Evolutionary conservation across 345 rosid species (phyloP).

Genomic region (Acer yangbiense): DNA sequence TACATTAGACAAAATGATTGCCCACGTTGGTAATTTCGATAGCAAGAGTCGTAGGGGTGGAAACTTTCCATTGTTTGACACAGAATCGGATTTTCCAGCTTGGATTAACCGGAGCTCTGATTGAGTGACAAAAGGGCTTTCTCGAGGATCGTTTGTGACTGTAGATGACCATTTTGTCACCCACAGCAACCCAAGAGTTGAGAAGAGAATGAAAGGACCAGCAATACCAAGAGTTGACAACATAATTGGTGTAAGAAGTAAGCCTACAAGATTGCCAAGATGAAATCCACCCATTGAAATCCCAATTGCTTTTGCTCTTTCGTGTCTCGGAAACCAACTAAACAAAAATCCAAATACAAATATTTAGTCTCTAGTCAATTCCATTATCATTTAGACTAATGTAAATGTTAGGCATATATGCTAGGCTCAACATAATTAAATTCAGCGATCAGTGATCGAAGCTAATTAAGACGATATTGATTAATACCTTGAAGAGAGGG

Average conservation of each 20-base stretch:
- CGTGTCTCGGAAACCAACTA: conserved; percentile 86
- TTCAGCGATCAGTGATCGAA: too few relatives aligned
- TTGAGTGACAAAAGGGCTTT: conserved; percentile 55
- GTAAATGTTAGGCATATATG: background rate
- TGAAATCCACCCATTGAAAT: conserved; percentile 97
- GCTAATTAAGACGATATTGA: background rate
- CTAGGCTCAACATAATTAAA: too few relatives aligned
- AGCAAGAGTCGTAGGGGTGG: conserved; percentile 60
- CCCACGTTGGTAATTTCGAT: conserved; percentile 85
- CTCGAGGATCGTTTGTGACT: conserved; percentile 67
- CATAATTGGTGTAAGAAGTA: conserved; percentile 80
- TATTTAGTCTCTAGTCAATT: background rate
- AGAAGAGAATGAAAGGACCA: conserved; percentile 82
- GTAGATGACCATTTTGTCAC: conserved; percentile 55
- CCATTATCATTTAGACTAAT: background rate
- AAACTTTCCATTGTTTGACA: conserved; percentile 27
- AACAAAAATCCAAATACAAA: background rate
- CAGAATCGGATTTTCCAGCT: conserved; percentile 59
- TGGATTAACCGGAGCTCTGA: conserved; percentile 73
- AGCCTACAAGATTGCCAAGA: conserved; percentile 86
- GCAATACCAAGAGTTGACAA: conserved; percentile 64
- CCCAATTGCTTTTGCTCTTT: conserved; percentile 91
- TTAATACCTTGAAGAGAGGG: conserved; percentile 69
- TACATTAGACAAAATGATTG: conserved; percentile 79
- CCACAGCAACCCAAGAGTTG: conserved; percentile 77